Evolutionary conservation across 345 rosid genomes (phyloP), one percentile per base, ranked within the genome.

Genomic region (Hibiscus tridactylites): DNA sequence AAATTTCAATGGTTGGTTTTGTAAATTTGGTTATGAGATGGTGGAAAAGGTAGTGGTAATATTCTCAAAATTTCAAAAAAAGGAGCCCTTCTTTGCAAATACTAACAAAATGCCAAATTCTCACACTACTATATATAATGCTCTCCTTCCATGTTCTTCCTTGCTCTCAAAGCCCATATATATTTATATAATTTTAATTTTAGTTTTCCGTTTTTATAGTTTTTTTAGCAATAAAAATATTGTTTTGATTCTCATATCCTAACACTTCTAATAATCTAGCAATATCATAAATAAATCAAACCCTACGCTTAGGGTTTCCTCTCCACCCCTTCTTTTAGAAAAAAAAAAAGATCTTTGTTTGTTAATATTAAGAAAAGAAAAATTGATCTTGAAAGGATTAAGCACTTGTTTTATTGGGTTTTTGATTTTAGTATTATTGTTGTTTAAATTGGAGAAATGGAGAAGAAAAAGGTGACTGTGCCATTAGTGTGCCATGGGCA

Each of bases 401-500:
- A 24, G n/a, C 16, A 26, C 16, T 46, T 71, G 1, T 21, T 58
- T 46, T 42, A 12, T 61, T 71, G 63, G 17, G 35, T n/a, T 44
- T 60, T 71, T 29, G 33, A 17, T 21, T 56, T 54, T 13, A 3
- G 0, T 66, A n/a, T 33, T 61, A 16, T 33, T 61, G 44, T 33
- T 33, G 19, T 49, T 60, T 71, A 28, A 67, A 7, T 49, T 67
- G 39, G 58, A 13, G 66, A 71, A 60, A 85, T 84, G 88, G 82
- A 88, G 21, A 84, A 88, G 82, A 71, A 79, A 74, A 83, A 79
- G 72, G 81, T 87, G 76, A 85, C 85, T 0, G 88, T 79, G 72
- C 96, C 96, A 11, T 80, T 90, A 78, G 90, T 90, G 7, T 90
- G 93, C 84, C 96, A 90, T 61, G 93, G 93, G 9, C 96, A 90